phyloP scores from a whole-genome alignment of 2,329 filamentous ascomycete genomes.

The Colletotrichum sp. region DNA sequence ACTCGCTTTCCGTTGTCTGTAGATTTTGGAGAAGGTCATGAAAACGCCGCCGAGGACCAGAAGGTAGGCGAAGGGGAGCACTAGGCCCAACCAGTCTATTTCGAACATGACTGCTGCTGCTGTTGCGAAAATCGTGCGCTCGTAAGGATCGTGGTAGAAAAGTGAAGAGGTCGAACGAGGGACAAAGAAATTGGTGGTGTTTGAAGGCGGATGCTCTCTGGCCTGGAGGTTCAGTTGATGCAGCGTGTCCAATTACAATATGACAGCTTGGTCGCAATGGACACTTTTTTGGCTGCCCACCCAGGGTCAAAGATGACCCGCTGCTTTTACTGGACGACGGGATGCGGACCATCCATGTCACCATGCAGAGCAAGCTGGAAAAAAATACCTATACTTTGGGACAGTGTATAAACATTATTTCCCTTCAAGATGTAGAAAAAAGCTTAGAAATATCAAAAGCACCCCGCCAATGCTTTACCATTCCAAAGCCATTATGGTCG shows the following conservation, averaged over 20 bases:
- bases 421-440: background rate
- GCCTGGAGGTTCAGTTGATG: slow-evolving; percentile 5
- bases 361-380: background rate
- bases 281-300: slow-evolving; percentile 17
- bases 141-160: slow-evolving; percentile 17
- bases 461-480: background rate
- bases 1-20: slow-evolving; percentile 90
- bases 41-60: slow-evolving; percentile 86
- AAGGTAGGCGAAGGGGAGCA: slow-evolving; percentile 89
- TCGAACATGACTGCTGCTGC: slow-evolving; percentile 45
- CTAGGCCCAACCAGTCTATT: slow-evolving; percentile 80
- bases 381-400: background rate
- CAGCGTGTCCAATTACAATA: slow-evolving; percentile 21
- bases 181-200: slow-evolving; percentile 16
- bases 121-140: slow-evolving; percentile 3
- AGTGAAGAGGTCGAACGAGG: slow-evolving; percentile 4
- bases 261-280: slow-evolving; percentile 22
- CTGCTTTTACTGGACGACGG: background rate
- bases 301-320: slow-evolving; percentile 10
- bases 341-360: background rate
- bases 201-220: background rate
- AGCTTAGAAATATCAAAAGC: background rate
- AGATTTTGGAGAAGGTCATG: slow-evolving; percentile 89
- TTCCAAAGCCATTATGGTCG: background rate
- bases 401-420: background rate